phyloP scores from a whole-genome alignment of 148 eudicot genomes.

The Dianthus caryophyllus region DNA sequence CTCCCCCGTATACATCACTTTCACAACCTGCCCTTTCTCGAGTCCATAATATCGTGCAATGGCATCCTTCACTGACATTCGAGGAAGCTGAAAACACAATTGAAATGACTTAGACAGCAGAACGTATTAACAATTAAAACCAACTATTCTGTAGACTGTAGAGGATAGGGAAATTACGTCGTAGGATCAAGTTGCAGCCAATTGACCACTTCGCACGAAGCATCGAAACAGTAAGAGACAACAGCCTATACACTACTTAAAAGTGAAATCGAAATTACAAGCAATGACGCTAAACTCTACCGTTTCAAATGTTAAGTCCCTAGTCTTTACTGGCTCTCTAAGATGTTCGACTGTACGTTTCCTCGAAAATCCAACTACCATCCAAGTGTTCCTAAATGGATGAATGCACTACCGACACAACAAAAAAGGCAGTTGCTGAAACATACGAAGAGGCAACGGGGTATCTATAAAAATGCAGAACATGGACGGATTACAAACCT shows the following conservation, averaged over 20 bases:
- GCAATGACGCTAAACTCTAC: too few relatives aligned
- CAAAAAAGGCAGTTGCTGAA: too few relatives aligned
- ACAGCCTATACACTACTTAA: too few relatives aligned
- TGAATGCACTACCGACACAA: too few relatives aligned
- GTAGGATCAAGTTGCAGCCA: background rate
- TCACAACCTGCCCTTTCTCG: constrained; percentile 75
- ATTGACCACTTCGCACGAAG: background rate
- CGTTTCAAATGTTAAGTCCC: too few relatives aligned
- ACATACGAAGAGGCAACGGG: too few relatives aligned
- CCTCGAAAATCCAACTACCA: too few relatives aligned
- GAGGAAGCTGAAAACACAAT: constrained; percentile 56
- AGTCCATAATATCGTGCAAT: constrained; percentile 70
- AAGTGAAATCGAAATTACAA: too few relatives aligned
- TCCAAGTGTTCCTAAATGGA: too few relatives aligned
- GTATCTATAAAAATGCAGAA: too few relatives aligned
- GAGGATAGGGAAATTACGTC: background rate
- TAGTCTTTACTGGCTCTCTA: too few relatives aligned
- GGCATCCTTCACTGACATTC: constrained; percentile 67
- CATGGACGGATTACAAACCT: constrained; percentile 34
- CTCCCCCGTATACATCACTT: constrained; percentile 64
- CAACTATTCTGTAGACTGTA: background rate
- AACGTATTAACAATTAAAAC: background rate
- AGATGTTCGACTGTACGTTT: too few relatives aligned
- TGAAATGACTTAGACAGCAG: background rate
- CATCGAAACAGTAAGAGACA: background rate